Conservation (phyloP, 1,139 yeast species). For the Candida sp. region DNA sequence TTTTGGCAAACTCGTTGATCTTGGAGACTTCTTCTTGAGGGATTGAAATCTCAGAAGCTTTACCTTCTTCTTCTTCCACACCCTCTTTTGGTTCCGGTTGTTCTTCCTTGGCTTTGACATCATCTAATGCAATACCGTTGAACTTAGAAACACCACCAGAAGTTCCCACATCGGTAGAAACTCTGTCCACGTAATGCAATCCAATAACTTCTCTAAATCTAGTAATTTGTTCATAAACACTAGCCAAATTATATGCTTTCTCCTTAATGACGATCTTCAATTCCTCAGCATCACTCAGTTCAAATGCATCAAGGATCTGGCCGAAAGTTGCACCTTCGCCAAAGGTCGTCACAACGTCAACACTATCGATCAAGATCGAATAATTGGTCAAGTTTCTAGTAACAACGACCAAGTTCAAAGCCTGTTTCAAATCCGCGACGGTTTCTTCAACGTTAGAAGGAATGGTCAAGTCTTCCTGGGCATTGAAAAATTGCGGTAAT, state of each 20-base stretch:
- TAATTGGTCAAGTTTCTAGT: slow-evolving; percentile 68
- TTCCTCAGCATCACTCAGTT: slow-evolving; percentile 16
- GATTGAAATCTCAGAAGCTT: slow-evolving; percentile 17
- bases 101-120: slow-evolving; percentile 19
- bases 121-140: slow-evolving; percentile 31
- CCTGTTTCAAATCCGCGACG: slow-evolving; percentile 61
- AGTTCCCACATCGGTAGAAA: slow-evolving; percentile 27
- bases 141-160: slow-evolving; percentile 33
- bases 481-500: slow-evolving; percentile 34
- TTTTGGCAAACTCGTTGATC: slow-evolving; percentile 19
- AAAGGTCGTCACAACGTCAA: slow-evolving; percentile 31
- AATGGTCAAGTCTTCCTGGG: slow-evolving; percentile 17
- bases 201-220: slow-evolving; percentile 51
- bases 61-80: slow-evolving; percentile 8
- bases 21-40: slow-evolving; percentile 23
- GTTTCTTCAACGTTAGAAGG: slow-evolving; percentile 44
- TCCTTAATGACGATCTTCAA: slow-evolving; percentile 30
- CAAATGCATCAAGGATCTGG: slow-evolving; percentile 29
- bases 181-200: slow-evolving; percentile 43
- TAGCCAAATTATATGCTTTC: slow-evolving; percentile 42
- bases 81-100: slow-evolving; percentile 11
- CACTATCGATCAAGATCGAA: slow-evolving; percentile 44
- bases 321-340: slow-evolving; percentile 39
- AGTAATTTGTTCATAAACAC: slow-evolving; percentile 42
- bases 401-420: slow-evolving; percentile 56